Conservation (phyloP, 805 yeast species). For the Candida coquimbonensis region DNA sequence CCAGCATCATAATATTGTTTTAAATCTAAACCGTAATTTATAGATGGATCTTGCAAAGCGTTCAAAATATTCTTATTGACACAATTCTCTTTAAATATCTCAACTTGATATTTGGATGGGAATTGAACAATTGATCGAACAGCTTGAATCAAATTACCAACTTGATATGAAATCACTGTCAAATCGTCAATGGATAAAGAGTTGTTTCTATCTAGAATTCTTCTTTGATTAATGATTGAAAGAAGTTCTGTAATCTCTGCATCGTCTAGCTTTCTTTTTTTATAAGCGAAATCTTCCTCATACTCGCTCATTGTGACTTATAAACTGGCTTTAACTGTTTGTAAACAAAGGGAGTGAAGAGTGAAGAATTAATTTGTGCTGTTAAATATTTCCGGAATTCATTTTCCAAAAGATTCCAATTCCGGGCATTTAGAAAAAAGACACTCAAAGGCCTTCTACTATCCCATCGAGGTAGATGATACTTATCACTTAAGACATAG, state of each 20-base stretch:
- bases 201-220: not conserved
- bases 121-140: not conserved
- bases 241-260: not conserved
- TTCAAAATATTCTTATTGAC: not conserved
- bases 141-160: not conserved
- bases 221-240: not conserved
- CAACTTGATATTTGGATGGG: constrained; percentile 6
- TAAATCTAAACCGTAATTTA: constrained; percentile 2
- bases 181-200: not conserved
- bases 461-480: too few relatives aligned
- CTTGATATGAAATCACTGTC: not conserved
- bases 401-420: too few relatives aligned
- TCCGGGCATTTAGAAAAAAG: too few relatives aligned
- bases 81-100: not conserved
- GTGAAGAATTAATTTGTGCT: not conserved
- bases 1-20: constrained; percentile 2
- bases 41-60: constrained; percentile 4
- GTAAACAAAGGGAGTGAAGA: not conserved
- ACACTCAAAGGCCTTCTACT: too few relatives aligned
- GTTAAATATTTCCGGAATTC: too few relatives aligned
- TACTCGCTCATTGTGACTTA: too few relatives aligned
- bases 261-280: not conserved
- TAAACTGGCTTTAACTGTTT: too few relatives aligned
- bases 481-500: too few relatives aligned
- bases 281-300: too few relatives aligned